A percentile compares a stretch with the other conserved stretches of the same genome.
These are phyloP conservation scores for Gleditsia sinensis DNA, from an alignment of 306 rosid species.

Conservation along the genomic window DNA sequence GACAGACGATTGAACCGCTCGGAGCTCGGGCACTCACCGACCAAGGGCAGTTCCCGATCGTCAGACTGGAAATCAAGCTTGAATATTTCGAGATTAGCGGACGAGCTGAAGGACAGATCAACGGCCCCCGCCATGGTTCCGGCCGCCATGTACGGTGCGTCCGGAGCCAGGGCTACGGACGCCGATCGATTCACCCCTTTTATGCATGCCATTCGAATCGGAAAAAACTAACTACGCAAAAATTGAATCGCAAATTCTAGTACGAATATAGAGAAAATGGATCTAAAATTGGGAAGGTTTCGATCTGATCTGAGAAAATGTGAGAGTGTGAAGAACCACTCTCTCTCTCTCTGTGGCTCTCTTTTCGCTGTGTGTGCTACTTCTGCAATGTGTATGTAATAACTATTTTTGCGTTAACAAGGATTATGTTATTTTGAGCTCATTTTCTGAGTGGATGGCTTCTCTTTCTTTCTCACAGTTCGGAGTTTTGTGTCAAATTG, in stretches of 20 bases:
- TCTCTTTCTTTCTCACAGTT: neutral
- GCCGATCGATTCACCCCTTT: slow-evolving; percentile 95
- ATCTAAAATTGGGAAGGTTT: neutral
- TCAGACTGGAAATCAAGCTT: slow-evolving; percentile 96
- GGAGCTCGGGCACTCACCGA: slow-evolving; percentile 80
- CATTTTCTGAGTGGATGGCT: neutral
- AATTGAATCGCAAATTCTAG: neutral
- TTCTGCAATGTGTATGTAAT: neutral
- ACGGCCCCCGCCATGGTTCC: slow-evolving; percentile 99
- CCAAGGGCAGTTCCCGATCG: slow-evolving; percentile 75
- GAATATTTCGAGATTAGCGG: slow-evolving; percentile 92
- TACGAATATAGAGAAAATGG: neutral
- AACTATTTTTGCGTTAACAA: neutral
- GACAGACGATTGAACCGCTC: slow-evolving; percentile 89
- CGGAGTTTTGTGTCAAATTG: neutral
- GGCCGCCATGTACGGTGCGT: slow-evolving; percentile 90
- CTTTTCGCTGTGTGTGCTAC: neutral
- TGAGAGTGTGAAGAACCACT: neutral
- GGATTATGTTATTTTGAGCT: slow-evolving; percentile 7
- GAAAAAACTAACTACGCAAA: neutral
- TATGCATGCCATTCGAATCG: slow-evolving; percentile 72
- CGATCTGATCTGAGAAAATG: slow-evolving; percentile 15
- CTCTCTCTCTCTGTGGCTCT: neutral
- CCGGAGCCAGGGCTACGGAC: slow-evolving; percentile 93
- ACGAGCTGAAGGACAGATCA: slow-evolving; percentile 95